Evolutionary conservation across 495 filamentous ascomycete species (phyloP).

Genomic region (Acidiella bohemica): DNA sequence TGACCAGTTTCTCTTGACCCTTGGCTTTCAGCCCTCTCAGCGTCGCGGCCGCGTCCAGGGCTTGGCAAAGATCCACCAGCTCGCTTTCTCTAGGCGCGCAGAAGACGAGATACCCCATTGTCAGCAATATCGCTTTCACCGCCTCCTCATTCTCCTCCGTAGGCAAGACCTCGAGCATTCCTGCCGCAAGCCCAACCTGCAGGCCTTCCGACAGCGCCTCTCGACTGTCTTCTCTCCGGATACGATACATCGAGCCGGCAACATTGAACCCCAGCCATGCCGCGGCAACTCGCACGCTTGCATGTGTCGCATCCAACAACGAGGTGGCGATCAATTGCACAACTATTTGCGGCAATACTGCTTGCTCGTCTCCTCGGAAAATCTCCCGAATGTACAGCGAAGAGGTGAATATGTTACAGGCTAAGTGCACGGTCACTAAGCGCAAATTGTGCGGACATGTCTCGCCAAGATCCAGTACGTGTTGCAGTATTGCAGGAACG

Average conservation of each 20-base stretch:
- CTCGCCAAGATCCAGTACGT: slow-evolving; percentile 36
- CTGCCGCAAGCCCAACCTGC: slow-evolving; percentile 66
- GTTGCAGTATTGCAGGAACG: slow-evolving; percentile 48
- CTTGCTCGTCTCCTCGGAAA: not conserved
- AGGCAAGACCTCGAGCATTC: slow-evolving; percentile 59
- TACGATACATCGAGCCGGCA: slow-evolving; percentile 51
- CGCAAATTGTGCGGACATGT: slow-evolving; percentile 64
- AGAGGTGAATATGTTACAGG: slow-evolving; percentile 50
- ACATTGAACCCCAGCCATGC: slow-evolving; percentile 77
- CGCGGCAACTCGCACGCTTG: slow-evolving; percentile 55
- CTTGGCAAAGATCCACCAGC: slow-evolving; percentile 57
- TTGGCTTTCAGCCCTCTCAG: slow-evolving; percentile 11
- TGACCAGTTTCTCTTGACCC: slow-evolving; percentile 3
- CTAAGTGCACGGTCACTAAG: slow-evolving; percentile 58
- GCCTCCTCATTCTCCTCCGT: slow-evolving; percentile 58
- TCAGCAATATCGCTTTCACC: slow-evolving; percentile 55
- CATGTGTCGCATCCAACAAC: slow-evolving; percentile 40
- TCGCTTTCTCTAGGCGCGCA: slow-evolving; percentile 52
- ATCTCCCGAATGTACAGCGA: slow-evolving; percentile 35
- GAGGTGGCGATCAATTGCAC: slow-evolving; percentile 38
- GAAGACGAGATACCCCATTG: slow-evolving; percentile 62
- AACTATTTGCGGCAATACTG: slow-evolving; percentile 31
- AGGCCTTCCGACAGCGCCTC: slow-evolving; percentile 52
- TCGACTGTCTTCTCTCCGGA: slow-evolving; percentile 41
- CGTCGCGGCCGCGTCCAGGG: slow-evolving; percentile 51